Conservation (phyloP, 139 green algal species). For the Haematococcus sp. region DNA sequence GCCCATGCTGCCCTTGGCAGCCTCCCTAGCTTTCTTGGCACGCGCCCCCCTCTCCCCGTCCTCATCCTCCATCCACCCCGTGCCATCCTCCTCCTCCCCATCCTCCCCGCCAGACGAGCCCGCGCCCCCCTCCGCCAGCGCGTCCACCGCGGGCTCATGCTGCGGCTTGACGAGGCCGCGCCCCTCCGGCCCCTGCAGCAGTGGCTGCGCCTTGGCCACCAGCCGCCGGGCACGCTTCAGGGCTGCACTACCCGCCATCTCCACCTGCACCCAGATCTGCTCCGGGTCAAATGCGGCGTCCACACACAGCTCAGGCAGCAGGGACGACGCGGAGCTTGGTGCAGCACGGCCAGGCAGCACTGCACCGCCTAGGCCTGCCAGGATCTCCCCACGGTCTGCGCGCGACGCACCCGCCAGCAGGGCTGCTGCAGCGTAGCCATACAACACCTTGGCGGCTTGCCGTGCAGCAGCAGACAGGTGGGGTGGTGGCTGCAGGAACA, state of each 20-base stretch:
- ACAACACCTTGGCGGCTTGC: slow-evolving; percentile 50
- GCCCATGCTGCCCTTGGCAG: too few relatives aligned
- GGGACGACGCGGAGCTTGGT: background rate
- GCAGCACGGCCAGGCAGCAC: background rate
- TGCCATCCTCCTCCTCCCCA: background rate
- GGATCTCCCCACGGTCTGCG: background rate
- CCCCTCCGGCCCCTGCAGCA: background rate
- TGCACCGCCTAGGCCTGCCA: background rate
- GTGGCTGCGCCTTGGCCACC: background rate
- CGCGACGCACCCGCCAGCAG: slow-evolving; percentile 6
- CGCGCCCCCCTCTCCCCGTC: background rate
- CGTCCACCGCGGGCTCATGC: slow-evolving; percentile 35
- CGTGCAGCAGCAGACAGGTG: slow-evolving; percentile 49
- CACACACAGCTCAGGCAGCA: slow-evolving; percentile 42
- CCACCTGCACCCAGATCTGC: slow-evolving; percentile 50
- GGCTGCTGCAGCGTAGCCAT: background rate
- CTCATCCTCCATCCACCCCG: background rate
- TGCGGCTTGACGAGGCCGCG: slow-evolving; percentile 31
- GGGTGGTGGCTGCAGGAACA: slow-evolving; percentile 58
- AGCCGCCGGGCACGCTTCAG: slow-evolving; percentile 21
- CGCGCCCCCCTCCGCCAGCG: slow-evolving; percentile 5
- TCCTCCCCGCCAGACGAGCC: slow-evolving; percentile 6
- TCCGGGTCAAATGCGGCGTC: slow-evolving; percentile 50
- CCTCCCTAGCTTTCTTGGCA: too few relatives aligned
- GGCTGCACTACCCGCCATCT: slow-evolving; percentile 16